Conservation (phyloP, 2,329 filamentous ascomycete genomes). For the Verticillium klebahnii region DNA sequence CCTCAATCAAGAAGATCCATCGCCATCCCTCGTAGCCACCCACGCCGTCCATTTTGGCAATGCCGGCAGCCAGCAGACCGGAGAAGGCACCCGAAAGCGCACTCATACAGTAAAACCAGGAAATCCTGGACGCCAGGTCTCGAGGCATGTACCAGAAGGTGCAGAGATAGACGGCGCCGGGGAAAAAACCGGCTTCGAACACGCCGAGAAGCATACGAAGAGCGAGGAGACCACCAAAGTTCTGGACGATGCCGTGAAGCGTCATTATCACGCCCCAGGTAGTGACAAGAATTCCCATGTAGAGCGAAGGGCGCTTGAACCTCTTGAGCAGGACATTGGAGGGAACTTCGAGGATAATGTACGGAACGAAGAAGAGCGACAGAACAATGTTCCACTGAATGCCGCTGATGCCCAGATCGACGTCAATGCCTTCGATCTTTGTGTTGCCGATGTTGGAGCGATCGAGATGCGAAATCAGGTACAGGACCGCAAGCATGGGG, state of each 20-base stretch:
- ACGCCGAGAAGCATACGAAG: slow-evolving; percentile 25
- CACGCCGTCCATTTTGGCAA: slow-evolving; percentile 51
- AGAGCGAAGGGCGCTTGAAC: slow-evolving; percentile 54
- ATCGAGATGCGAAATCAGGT: slow-evolving; percentile 54
- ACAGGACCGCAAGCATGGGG: slow-evolving; percentile 52
- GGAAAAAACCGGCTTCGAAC: slow-evolving; percentile 25
- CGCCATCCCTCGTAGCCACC: slow-evolving; percentile 49
- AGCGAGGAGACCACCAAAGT: slow-evolving; percentile 21
- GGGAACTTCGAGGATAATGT: slow-evolving; percentile 53
- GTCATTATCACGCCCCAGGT: slow-evolving; percentile 29
- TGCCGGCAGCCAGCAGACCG: slow-evolving; percentile 55
- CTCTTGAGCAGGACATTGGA: slow-evolving; percentile 63
- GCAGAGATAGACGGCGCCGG: slow-evolving; percentile 21
- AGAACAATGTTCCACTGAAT: slow-evolving; percentile 53
- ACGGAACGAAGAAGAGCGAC: slow-evolving; percentile 62
- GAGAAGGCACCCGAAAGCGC: slow-evolving; percentile 51
- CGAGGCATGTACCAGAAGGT: slow-evolving; percentile 24
- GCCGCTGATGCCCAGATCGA: slow-evolving; percentile 40
- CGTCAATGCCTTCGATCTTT: slow-evolving; percentile 36
- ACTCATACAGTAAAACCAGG: slow-evolving; percentile 21
- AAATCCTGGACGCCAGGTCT: slow-evolving; percentile 19
- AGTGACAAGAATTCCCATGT: slow-evolving; percentile 61
- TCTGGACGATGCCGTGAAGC: slow-evolving; percentile 18
- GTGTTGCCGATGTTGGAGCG: slow-evolving; percentile 48
- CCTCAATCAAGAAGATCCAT: slow-evolving; percentile 64